Base-by-base conservation (phyloP, 768 basidiomycete species). In the Rhodotorula toruloides region DNA sequence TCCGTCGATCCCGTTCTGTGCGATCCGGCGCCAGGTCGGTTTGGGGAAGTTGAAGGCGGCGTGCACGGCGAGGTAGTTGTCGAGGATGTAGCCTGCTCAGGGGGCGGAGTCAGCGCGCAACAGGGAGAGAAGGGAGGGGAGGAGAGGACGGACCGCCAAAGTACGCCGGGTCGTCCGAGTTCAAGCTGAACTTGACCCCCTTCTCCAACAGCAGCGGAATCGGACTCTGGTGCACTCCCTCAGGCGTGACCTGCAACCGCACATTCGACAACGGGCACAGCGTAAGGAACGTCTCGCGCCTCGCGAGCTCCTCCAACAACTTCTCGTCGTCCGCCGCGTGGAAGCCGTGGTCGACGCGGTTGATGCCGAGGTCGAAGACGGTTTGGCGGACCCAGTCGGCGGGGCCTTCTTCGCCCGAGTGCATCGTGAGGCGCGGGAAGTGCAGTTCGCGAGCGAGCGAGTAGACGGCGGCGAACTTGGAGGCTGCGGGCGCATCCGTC, bases 211-310 rank as follows among this genome's bases (percentile, higher is more conserved):
- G 54, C 19, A 58, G 50, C 19, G 61, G 67, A 29, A 74, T 63
- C n/a, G 73, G 73, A 12, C 56, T 48, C 37, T 74, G 69, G 11
- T 50, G n/a, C 3, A 74, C 63, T 17, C 49, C n/a, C 39, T 60
- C 49, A 58, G 65, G 58, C 8, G 32, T 22, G 13, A 70, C 68
- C 34, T 63, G 50, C 8, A 74, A 39, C 6, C 63, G 49, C 36
- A 74, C 67, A 49, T 74, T 74, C n/a, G 54, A 58, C 34, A 71
- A 27, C 42, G 73, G 73, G 63, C 73, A 74, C 55, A 74, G 40
- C 10, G 73, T 72, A 16, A 72, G 37, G 47, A 72, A 57, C 21
- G 58, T 64, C 32, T 57, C 63, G n/a, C 39, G 12, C 9, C 48
- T 37, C 4, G 55, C 70, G 19, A 74, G 59, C 52, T 66, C 52